phyloP scores from a whole-genome alignment of 139 green algal genomes.

The Chloropicon primus region DNA sequence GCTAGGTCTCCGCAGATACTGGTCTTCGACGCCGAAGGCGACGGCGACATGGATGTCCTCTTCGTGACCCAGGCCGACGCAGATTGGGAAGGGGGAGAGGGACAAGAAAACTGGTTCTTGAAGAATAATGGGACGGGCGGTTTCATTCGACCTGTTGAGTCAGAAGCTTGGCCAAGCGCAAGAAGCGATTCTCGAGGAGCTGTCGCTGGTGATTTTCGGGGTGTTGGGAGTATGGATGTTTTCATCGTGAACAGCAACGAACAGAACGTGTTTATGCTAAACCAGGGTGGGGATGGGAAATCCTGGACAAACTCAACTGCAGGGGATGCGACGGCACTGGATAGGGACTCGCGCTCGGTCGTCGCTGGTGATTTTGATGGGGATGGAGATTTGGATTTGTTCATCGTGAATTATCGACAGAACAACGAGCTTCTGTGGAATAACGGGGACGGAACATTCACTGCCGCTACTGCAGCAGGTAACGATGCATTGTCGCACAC shows the following conservation, averaged over 20 bases:
- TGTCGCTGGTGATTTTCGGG: background rate
- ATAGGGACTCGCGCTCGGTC: background rate
- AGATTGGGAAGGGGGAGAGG: too few species aligned
- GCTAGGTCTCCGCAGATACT: background rate
- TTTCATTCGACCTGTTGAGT: background rate
- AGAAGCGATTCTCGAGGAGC: background rate
- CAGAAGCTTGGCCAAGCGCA: background rate
- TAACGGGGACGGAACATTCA: background rate
- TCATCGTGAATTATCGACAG: background rate
- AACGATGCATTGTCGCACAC: too few species aligned
- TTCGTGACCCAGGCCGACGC: too few species aligned
- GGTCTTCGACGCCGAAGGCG: background rate
- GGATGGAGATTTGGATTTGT: background rate
- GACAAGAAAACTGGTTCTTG: background rate
- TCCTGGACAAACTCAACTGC: background rate
- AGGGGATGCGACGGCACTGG: background rate
- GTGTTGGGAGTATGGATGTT: background rate
- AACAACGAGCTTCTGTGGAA: background rate
- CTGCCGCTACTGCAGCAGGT: background rate
- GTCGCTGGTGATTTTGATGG: background rate
- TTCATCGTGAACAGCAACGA: background rate
- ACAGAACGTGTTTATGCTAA: background rate
- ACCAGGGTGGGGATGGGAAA: background rate
- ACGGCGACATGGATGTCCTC: background rate
- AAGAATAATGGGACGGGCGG: background rate